Conservation (phyloP, 2,329 filamentous ascomycete species). For the Trichophyton benhamiae region DNA sequence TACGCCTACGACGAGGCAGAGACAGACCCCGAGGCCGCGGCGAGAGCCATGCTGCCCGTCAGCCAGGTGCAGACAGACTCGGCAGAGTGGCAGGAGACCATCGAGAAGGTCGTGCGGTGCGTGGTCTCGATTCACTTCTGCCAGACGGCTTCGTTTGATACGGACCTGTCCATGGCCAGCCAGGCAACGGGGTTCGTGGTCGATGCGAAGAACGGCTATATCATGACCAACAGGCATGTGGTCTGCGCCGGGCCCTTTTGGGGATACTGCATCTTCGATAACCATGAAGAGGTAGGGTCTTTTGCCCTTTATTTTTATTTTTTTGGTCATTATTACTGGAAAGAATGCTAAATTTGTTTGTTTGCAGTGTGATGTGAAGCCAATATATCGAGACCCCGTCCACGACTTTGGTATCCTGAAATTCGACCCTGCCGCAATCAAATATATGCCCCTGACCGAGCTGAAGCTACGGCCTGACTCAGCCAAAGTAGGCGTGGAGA, state of each 20-base stretch:
- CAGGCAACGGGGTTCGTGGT: constrained; percentile 98
- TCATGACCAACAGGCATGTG: constrained; percentile 81
- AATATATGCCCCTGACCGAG: constrained; percentile 84
- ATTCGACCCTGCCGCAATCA: constrained; percentile 90
- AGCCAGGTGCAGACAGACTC: constrained; percentile 39
- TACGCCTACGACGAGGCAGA: constrained; percentile 22
- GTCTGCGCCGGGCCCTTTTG: constrained; percentile 93
- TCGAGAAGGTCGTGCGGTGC: constrained; percentile 84
- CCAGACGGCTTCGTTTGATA: constrained; percentile 95
- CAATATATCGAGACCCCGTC: constrained; percentile 93
- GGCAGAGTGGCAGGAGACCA: constrained; percentile 88
- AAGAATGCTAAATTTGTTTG: background rate
- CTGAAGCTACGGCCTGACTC: constrained; percentile 73
- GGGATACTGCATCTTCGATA: constrained; percentile 97
- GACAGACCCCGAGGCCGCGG: constrained; percentile 34
- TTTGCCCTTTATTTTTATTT: background rate
- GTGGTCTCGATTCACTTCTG: constrained; percentile 99
- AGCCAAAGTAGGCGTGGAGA: constrained; percentile 79
- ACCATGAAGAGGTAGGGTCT: constrained; percentile 62
- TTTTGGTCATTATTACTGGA: background rate
- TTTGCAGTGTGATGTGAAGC: constrained; percentile 74
- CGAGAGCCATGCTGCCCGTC: constrained; percentile 13
- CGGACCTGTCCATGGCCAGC: constrained; percentile 83
- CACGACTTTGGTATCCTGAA: constrained; percentile 96
- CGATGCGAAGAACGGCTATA: constrained; percentile 82